Base-by-base conservation (phyloP, 805 yeast species). In the Barnettozyma siamensis region DNA sequence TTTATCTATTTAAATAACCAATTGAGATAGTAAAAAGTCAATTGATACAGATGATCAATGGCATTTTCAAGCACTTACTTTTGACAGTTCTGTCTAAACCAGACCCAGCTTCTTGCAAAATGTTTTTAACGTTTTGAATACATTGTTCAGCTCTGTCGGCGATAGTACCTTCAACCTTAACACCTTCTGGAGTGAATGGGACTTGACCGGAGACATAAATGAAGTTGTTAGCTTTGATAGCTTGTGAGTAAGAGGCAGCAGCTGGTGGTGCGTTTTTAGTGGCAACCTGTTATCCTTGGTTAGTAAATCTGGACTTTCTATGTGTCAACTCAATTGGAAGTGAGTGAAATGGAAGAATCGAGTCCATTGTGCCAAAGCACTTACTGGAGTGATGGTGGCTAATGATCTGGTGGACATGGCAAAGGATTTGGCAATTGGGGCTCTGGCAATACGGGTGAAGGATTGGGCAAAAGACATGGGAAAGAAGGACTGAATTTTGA, bases 231-330 rank as follows among this genome's bases (percentile, higher is more conserved):
- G 80, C 95, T 69, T 85, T 88, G 64, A 89, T 77, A 36, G 98
- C 99, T 66, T 93, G 99, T 23, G 96, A 87, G 66, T 91, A 91
- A 12, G 96, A 79, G 30, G 96, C 98, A 31, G 96, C 96, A 46
- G 98, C 96, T 44, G 95, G 88, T 52, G 99, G 98, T 29, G 98
- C 96, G 51, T 70, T 70, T 48, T 78, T 70, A 39, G 95, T 78
- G 54, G 74, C 71, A 44, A 87, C 80, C 74, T 71, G 59, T 26
- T 40, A 11, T 52, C 50, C 20, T 55, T 45, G 58, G 58, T 56
- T 58, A 59, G 42, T 38, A 27, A 7, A 26, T 21, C n/a, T n/a
- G n/a, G n/a, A n/a, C n/a, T 21, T 21, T 21, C 24, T 5, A 15
- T 20, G 21, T 32, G 41, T 11, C 28, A 33, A 6, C 19, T 9